Base-by-base conservation (phyloP, 306 rosid species). In the Cicer arietinum region DNA sequence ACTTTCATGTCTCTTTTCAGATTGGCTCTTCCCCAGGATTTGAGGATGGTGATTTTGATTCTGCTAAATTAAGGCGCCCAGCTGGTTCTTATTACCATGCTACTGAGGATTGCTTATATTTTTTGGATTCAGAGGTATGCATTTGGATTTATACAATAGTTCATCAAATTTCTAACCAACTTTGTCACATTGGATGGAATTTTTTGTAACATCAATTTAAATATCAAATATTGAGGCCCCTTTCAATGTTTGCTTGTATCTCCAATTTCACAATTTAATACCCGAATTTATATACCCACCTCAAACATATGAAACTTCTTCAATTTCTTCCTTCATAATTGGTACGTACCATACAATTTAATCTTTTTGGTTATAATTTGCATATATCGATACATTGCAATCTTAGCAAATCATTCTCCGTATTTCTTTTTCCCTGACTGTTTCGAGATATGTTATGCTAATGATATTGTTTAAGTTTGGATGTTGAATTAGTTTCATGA, bases 71-170 rank as follows among this genome's bases (percentile, higher is more conserved):
- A 85, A 85, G 90, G 78, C 86, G 91, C 37, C 98, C 98, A 25
- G 93, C 97, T 45, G 91, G 95, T 77, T 91, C 95, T 40, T 84
- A 80, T 83, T 94, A 94, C 81, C 67, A 84, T 84, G 87, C 84
- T 48, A 47, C 54, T 35, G 90, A 91, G 67, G 85, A 91, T 81
- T 94, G 86, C 89, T 84, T 94, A 69, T 94, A 91, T 84, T 80
- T 94, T 76, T 89, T 90, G 78, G 98, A 94, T 81, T 90, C 98
- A 71, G 97, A 94, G 98, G 98, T 91, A 79, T 77, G 82, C 43
- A 43, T 80, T 82, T 75, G 39, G 60, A 76, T 67, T 22, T 52
- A 43, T 63, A 40, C 44, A 11, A 20, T 39, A 59, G 39, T 52
- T 67, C 8, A 57, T 60, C 43, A 39, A 10, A 73, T 43, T 71